phyloP scores from a whole-genome alignment of 192 early-diverging fungal species.

The Coemansia sp. region DNA sequence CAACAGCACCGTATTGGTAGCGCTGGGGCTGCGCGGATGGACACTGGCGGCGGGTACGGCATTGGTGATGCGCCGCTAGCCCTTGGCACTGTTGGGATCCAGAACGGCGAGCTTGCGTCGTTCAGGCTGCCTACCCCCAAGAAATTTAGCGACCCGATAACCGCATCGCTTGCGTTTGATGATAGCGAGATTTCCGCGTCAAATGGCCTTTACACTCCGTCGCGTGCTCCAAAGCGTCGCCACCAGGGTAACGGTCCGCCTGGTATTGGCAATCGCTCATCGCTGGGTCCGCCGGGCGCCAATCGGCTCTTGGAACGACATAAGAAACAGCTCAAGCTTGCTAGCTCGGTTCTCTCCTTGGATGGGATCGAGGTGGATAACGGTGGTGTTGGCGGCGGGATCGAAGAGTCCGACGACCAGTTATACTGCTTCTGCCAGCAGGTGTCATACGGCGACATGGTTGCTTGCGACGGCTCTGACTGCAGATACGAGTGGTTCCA shows the following conservation, averaged over 20 bases:
- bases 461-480: constrained; percentile 54
- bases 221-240: constrained; percentile 36
- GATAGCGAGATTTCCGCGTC: constrained; percentile 6
- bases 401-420: constrained; percentile 56
- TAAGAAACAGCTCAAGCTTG: constrained; percentile 49
- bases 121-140: constrained; percentile 33
- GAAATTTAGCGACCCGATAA: constrained; percentile 27
- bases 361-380: constrained; percentile 45
- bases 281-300: not conserved
- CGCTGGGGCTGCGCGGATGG: not conserved
- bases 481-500: constrained; percentile 61
- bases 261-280: not conserved
- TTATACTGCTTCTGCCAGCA: constrained; percentile 58
- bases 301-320: constrained; percentile 13
- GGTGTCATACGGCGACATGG: constrained; percentile 59
- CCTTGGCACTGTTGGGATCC: constrained; percentile 27
- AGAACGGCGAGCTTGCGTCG: constrained; percentile 38
- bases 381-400: constrained; percentile 20
- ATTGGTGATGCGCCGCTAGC: not conserved
- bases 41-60: not conserved
- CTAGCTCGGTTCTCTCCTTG: constrained; percentile 36
- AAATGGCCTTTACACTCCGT: constrained; percentile 42
- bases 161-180: constrained; percentile 20
- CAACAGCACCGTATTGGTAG: constrained; percentile 2
- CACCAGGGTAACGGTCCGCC: not conserved